Conservation (phyloP, 352 stramenopile genomes). For the Phytophthora fragariae region DNA sequence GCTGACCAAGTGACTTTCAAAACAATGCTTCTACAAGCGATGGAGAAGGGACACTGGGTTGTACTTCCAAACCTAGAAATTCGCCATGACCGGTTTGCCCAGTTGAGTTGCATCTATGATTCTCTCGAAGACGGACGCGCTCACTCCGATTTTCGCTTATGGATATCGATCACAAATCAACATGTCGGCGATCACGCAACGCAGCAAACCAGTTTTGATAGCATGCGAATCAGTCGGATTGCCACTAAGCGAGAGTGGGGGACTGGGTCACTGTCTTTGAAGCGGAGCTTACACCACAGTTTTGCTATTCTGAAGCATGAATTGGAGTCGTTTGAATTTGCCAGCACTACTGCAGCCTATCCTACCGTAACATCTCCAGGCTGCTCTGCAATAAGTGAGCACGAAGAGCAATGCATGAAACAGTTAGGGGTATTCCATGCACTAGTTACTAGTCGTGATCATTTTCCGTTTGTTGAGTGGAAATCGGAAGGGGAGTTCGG, state of each 20-base stretch:
- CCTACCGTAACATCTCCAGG: neutral
- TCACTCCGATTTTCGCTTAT: conserved; percentile 75
- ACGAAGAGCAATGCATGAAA: conserved; percentile 22
- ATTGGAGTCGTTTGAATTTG: conserved; percentile 14
- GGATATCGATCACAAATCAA: conserved; percentile 43
- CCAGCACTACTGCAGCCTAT: neutral
- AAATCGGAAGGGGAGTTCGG: conserved; percentile 38
- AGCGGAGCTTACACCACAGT: conserved; percentile 30
- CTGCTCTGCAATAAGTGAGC: conserved; percentile 6
- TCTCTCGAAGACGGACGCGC: conserved; percentile 32
- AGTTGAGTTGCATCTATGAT: conserved; percentile 45
- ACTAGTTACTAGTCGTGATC: conserved; percentile 30
- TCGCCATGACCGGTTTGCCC: conserved; percentile 19
- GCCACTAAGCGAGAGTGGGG: conserved; percentile 25
- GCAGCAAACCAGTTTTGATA: conserved; percentile 3
- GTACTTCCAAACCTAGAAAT: conserved; percentile 54
- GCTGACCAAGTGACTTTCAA: conserved; percentile 42
- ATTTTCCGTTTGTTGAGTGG: conserved; percentile 37
- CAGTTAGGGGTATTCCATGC: conserved; percentile 37
- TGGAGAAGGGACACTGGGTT: conserved; percentile 65
- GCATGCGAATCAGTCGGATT: neutral
- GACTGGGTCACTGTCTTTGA: conserved; percentile 27
- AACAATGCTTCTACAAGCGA: conserved; percentile 39
- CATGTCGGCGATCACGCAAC: neutral
- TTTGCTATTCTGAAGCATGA: conserved; percentile 39